Conservation (phyloP, 108 stramenopile species). For the Cylindrotheca fusiformis region DNA sequence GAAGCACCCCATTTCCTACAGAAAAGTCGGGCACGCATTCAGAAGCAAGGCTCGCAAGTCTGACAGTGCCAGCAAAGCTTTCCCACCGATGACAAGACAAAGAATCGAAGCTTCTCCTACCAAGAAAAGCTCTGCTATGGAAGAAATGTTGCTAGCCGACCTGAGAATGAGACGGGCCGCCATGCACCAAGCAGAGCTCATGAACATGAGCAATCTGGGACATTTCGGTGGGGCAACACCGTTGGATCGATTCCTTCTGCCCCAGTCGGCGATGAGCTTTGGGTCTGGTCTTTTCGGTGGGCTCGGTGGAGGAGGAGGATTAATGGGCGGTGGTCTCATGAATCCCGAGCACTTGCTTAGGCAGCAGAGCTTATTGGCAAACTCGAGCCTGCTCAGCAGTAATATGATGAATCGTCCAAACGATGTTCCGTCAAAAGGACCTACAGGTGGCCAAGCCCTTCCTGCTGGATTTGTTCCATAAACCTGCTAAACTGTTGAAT, state of each 20-base stretch:
- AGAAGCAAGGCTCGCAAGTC: constrained; percentile 22
- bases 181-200: neutral
- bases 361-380: no score
- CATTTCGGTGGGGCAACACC: neutral
- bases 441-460: no score
- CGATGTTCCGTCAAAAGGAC: no score
- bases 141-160: neutral
- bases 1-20: constrained; percentile 18
- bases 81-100: neutral
- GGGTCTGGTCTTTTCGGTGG: neutral
- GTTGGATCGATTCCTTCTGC: neutral
- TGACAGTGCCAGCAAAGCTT: neutral
- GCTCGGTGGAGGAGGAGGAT: neutral
- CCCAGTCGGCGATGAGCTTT: neutral
- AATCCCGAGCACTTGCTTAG: no score
- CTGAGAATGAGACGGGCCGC: neutral
- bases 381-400: no score
- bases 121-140: neutral
- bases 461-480: no score
- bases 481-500: no score
- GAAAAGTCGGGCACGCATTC: constrained; percentile 32
- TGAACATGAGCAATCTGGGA: neutral
- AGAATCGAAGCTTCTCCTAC: neutral
- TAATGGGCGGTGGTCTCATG: no score
- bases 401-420: no score